Evolutionary conservation across 768 basidiomycete species (phyloP), one percentile per base, ranked within the genome.

Genomic region (Pleurotus giganteus): DNA sequence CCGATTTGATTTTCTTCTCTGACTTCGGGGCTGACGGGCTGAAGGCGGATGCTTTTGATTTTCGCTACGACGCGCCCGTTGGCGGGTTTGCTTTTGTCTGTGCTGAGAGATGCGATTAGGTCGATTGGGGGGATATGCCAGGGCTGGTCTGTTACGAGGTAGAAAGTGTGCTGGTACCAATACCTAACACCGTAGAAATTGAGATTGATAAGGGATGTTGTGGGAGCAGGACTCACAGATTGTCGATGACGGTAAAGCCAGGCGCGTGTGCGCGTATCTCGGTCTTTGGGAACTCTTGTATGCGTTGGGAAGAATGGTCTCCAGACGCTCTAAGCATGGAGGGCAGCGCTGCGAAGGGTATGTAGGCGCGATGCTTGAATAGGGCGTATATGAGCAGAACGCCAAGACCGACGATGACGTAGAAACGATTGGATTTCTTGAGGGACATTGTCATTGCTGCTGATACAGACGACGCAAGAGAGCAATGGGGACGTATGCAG

Each of bases 1-100:
- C 46, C 46, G 29, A 47, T 47, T 23, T 47, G 46, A 47, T 47
- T 47, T n/a, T 32, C 31, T 29, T 47, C 46, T 24, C 23, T 47
- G 17, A 47, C 46, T 24, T 47, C 46, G 26, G 46, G 46, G 17
- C 46, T 47, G 27, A 47, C 46, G 7, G 46, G 46, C 27, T 24
- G 26, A n/a, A 47, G 17, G 4, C 46, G 27, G 4, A 47, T 47
- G 13, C 46, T 47, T 24, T 47, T 47, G n/a, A 47, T 31, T 27
- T 47, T 47, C 7, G 29, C 29, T 23, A 24, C 46, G 23, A 47
- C 46, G n/a, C 46, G 46, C 6, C 46, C 46, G n/a, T 47, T 31
- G 24, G 46, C 46, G n/a, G 46, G 46, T 6, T 13, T 29, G 24
- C 12, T 28, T 13, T n/a, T 24, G 6, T 47, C 46, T 12, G 46